Evolutionary conservation across 2,329 filamentous ascomycete species (phyloP), one percentile per base, ranked within the genome.

Genomic region (Cladosporium halotolerans): DNA sequence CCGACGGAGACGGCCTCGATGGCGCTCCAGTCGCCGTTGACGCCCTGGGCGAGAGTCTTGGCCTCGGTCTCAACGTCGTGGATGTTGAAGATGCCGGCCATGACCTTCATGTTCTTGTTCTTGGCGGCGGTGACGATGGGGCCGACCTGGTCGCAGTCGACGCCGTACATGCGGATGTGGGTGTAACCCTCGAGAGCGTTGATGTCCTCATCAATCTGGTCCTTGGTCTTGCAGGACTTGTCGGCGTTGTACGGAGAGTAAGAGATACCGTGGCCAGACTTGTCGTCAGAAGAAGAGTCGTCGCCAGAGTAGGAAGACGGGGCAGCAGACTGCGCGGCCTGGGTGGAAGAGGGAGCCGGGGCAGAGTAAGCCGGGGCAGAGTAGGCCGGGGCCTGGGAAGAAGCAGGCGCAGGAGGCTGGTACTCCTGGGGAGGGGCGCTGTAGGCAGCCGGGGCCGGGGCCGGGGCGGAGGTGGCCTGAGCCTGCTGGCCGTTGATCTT

Each of bases 1-100:
- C 89, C 89, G 40, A 95, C 79, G 53, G 81, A 81, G 63, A 95
- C 77, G 2, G 87, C 86, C 65, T 86, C 77, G 57, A 95, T 79
- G 11, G 74, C 67, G 45, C 73, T 75, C 88, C 88, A 95, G 68
- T 88, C 80, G 31, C 78, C 75, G 5, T 72, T 70, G 40, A 86
- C 75, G 11, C 79, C 82, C 4, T 74, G 67, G 52, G 83, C 78
- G 56, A 95, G 82, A 31, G 72, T 75, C 9, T 76, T 60, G n/a
- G 88, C 75, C 55, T 88, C 82, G 1, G 71, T 58, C 11, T 74
- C 68, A 13, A 87, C 74, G 7, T 77, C 67, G 40, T 72, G 69
- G 54, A 88, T 77, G 58, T 88, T 75, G 70, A 80, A 92, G 55
- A 93, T 77, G 51, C 89, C 90, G 10, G 85, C 78, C 69, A 95